A percentile compares a stretch with the other conserved stretches of the same genome.
These are phyloP conservation scores for Trichophyton rubrum DNA, from an alignment of 2,329 filamentous ascomycete species.

Conservation along the genomic window DNA sequence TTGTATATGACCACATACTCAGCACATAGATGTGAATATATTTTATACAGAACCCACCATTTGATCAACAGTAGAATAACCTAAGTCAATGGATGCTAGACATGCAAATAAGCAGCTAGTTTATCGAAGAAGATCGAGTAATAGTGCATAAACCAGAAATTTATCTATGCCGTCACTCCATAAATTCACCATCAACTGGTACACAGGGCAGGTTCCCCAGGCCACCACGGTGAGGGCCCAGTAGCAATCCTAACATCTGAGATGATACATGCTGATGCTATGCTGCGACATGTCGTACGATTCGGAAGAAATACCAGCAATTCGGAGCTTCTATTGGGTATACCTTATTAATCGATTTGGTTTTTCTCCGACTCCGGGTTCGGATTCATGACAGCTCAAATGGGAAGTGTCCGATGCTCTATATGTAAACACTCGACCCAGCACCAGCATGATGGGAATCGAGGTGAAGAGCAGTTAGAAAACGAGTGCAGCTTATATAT, in stretches of 20 bases:
- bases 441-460: not conserved
- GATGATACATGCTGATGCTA: not conserved
- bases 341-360: not conserved
- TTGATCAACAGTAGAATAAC: too few relatives aligned
- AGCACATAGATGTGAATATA: not conserved
- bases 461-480: not conserved
- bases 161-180: too few relatives aligned
- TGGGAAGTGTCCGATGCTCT: not conserved
- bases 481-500: not conserved
- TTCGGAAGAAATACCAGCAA: not conserved
- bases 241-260: too few relatives aligned
- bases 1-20: not conserved
- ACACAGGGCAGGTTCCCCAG: too few relatives aligned
- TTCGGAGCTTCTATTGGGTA: not conserved
- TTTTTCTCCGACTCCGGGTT: not conserved
- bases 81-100: too few relatives aligned
- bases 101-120: too few relatives aligned
- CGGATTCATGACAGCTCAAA: not conserved
- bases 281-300: not conserved
- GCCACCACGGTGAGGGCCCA: too few relatives aligned
- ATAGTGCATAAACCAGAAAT: too few relatives aligned
- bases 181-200: too few relatives aligned
- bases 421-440: not conserved
- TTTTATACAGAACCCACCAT: not conserved
- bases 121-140: too few relatives aligned